These are phyloP conservation scores for Wallacemonas rigidus DNA, from an alignment of 208 protist species.

Conservation along the genomic window DNA sequence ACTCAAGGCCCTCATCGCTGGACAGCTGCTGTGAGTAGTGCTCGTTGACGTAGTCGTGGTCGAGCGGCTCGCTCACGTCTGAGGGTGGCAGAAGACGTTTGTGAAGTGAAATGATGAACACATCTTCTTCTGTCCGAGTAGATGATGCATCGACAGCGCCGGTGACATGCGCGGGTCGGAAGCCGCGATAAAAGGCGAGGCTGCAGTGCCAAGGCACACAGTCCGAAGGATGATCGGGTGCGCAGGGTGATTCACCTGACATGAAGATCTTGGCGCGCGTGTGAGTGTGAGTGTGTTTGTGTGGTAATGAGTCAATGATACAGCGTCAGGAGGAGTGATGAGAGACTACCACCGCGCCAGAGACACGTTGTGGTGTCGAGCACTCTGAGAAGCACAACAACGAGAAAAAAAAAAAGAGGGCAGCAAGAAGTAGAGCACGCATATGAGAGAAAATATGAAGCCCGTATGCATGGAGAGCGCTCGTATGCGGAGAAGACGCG, in stretches of 20 bases:
- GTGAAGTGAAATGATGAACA: slow-evolving; percentile 73
- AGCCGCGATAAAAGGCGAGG: slow-evolving; percentile 64
- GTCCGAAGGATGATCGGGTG: background rate
- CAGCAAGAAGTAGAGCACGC: too few species aligned
- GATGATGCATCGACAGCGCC: background rate
- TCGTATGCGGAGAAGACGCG: too few species aligned
- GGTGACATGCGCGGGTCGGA: slow-evolving; percentile 27
- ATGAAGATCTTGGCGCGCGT: background rate
- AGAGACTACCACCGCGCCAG: too few species aligned
- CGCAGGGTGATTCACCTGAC: background rate
- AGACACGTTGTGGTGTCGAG: too few species aligned
- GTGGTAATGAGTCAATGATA: too few species aligned
- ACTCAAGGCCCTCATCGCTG: slow-evolving; percentile 57
- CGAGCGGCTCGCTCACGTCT: slow-evolving; percentile 18
- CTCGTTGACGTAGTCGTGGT: slow-evolving; percentile 52
- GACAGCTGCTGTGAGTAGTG: slow-evolving; percentile 63
- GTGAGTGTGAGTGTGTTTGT: background rate
- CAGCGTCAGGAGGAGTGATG: too few species aligned
- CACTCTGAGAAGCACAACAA: too few species aligned
- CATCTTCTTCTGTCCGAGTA: background rate
- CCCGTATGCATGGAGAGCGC: too few species aligned
- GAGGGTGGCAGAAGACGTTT: slow-evolving; percentile 67
- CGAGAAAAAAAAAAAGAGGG: too few species aligned
- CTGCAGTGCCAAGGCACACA: slow-evolving; percentile 38
- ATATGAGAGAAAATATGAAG: too few species aligned